Evolutionary conservation across 352 stramenopile species (phyloP).

Genomic region (Phytophthora lateralis): DNA sequence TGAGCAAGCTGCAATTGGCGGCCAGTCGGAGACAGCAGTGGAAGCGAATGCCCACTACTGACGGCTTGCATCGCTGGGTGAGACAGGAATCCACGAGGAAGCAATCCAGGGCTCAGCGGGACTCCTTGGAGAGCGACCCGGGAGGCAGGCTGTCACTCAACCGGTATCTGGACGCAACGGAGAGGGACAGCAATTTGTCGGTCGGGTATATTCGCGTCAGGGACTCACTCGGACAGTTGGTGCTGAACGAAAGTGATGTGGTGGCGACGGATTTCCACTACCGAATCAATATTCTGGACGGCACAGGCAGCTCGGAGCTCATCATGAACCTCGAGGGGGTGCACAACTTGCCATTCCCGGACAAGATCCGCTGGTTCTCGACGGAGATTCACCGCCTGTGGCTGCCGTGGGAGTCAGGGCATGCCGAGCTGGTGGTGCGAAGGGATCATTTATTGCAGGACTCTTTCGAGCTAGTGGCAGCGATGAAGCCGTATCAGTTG

Average conservation of each 20-base stretch:
- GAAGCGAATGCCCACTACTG: slow-evolving; percentile 77
- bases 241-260: slow-evolving; percentile 84
- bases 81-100: slow-evolving; percentile 35
- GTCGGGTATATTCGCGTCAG: slow-evolving; percentile 81
- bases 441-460: slow-evolving; percentile 86
- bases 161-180: slow-evolving; percentile 55
- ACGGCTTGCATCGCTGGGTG: slow-evolving; percentile 79
- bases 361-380: slow-evolving; percentile 85
- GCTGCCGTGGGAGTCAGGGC: slow-evolving; percentile 84
- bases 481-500: slow-evolving; percentile 85
- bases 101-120: slow-evolving; percentile 33
- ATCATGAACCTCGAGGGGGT: slow-evolving; percentile 87
- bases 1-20: slow-evolving; percentile 82
- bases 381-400: slow-evolving; percentile 83
- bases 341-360: slow-evolving; percentile 75
- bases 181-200: slow-evolving; percentile 68
- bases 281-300: slow-evolving; percentile 81
- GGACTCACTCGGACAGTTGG: slow-evolving; percentile 67
- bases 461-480: slow-evolving; percentile 79
- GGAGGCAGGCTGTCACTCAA: slow-evolving; percentile 41
- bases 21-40: slow-evolving; percentile 73
- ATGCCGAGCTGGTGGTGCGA: slow-evolving; percentile 79
- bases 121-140: slow-evolving; percentile 63
- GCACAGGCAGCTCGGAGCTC: slow-evolving; percentile 66
- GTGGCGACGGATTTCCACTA: slow-evolving; percentile 85